Evolutionary conservation across 306 rosid genomes (phyloP).

Genomic region (Glycyrrhiza uralensis): DNA sequence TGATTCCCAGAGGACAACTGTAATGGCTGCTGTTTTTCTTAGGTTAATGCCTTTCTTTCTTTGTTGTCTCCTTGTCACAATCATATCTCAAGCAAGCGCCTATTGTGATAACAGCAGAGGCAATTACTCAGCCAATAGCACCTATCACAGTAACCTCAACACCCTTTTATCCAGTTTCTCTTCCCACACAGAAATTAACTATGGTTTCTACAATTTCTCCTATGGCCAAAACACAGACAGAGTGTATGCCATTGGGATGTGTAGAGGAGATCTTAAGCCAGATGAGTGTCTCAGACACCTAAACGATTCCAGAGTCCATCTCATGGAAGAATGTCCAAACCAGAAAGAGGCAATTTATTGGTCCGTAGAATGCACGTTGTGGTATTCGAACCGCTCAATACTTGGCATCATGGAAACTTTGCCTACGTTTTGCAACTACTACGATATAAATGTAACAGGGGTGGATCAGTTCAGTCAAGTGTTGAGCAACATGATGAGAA

Average conservation of each 20-base stretch:
- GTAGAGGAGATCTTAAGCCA: constrained; percentile 38
- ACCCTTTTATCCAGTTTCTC: constrained; percentile 30
- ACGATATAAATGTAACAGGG: not conserved
- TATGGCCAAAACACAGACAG: constrained; percentile 26
- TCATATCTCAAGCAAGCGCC: not conserved
- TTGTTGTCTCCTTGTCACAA: not conserved
- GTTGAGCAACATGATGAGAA: not conserved
- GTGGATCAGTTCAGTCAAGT: not conserved
- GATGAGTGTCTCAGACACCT: constrained; percentile 30
- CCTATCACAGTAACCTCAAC: constrained; percentile 32
- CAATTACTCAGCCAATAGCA: constrained; percentile 19
- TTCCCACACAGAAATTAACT: not conserved
- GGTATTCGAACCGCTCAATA: constrained; percentile 17
- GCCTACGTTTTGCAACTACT: not conserved
- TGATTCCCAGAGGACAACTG: not conserved
- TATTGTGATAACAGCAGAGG: not conserved
- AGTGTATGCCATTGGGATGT: constrained; percentile 29
- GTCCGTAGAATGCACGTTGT: constrained; percentile 6
- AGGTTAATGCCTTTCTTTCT: not conserved
- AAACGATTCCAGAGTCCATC: not conserved
- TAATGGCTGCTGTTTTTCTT: not conserved
- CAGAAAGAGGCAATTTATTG: constrained; percentile 45
- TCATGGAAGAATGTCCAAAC: constrained; percentile 23
- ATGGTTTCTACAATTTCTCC: constrained; percentile 40
- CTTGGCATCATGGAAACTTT: not conserved